Evolutionary conservation across 208 protist species (phyloP), one percentile per base, ranked within the genome.

Genomic region (Crithidia thermophila): DNA sequence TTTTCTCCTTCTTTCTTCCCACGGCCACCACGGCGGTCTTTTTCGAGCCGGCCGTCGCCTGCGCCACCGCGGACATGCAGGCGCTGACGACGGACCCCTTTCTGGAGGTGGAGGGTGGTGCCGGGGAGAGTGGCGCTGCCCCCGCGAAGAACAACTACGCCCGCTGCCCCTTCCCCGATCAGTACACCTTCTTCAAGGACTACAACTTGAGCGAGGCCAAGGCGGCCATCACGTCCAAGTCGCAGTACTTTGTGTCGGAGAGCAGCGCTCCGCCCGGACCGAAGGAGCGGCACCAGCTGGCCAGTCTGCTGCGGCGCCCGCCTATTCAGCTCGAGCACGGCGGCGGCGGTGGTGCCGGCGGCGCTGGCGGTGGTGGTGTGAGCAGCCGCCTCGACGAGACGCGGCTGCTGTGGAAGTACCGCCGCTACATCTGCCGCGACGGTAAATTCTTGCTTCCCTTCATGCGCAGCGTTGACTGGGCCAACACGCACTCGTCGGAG

Each of bases 391-490:
- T 83, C n/a, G 93, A 98, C 57, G 95, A 99, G 18, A 84, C 79
- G 55, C 68, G 82, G 33, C 76, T 99, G 53, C 74, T 99, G 53
- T 99, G 96, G 95, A 94, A 89, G 61, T 98, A 94, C 72, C 80
- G 93, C 30, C 82, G 87, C 60, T 98, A 91, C 67, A 78, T 98
- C 36, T 52, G 70, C 18, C 72, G 80, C 16, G 85, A 97, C 50
- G 75, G 87, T 1, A 77, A 84, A 25, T 90, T 90, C 34, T 87
- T 98, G 28, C 76, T 97, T 1, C 93, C 90, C 9, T 99, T 99
- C 56, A 75, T 98, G 62, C 77, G 82, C 42, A 94, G 84, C 61
- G 93, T 99, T 9, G 91, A 98, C 51, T 99, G 97, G 97, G 66
- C 57, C 14, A 60, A 74, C 71, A 51, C 61, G 34, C 31, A 77